These are phyloP conservation scores for Amorphotheca resinae DNA, from an alignment of 495 filamentous ascomycete genomes.

Conservation along the genomic window DNA sequence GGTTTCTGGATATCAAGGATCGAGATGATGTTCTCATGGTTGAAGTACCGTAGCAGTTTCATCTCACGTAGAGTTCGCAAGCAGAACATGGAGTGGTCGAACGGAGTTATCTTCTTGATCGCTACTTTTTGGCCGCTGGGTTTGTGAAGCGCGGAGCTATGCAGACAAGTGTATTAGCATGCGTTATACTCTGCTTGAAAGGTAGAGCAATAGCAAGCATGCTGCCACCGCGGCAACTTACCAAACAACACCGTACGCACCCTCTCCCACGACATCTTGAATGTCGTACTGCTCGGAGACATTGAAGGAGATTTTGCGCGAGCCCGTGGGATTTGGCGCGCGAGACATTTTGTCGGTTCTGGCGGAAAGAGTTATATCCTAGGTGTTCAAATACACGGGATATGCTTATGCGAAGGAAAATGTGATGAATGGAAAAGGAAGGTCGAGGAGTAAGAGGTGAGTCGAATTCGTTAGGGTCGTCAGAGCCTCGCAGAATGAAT, in stretches of 20 bases:
- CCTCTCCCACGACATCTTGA: slow-evolving; percentile 97
- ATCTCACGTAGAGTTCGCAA: slow-evolving; percentile 94
- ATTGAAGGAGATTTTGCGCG: slow-evolving; percentile 99
- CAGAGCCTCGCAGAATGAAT: too few relatives aligned
- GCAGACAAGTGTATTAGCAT: not conserved
- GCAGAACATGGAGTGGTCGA: slow-evolving; percentile 99
- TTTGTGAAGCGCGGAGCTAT: slow-evolving; percentile 93
- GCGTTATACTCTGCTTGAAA: too few relatives aligned
- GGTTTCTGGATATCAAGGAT: slow-evolving; percentile 99
- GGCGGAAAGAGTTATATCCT: too few relatives aligned
- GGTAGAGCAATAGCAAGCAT: slow-evolving; percentile 1
- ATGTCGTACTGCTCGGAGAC: slow-evolving; percentile 99
- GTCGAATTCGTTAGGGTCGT: too few relatives aligned
- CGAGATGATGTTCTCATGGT: slow-evolving; percentile 99
- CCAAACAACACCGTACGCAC: slow-evolving; percentile 98
- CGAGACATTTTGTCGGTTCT: slow-evolving; percentile 17
- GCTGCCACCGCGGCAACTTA: slow-evolving; percentile 45
- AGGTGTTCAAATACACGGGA: not conserved
- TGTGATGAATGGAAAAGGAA: too few relatives aligned
- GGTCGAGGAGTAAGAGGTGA: too few relatives aligned
- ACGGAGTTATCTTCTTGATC: slow-evolving; percentile 99
- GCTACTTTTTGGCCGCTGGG: slow-evolving; percentile 97
- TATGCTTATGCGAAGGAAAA: not conserved
- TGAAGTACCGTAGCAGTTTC: slow-evolving; percentile 98
- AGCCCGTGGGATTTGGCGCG: slow-evolving; percentile 37